Evolutionary conservation across 768 basidiomycete species (phyloP), one percentile per base, ranked within the genome.

Genomic region (Russula vinacea): DNA sequence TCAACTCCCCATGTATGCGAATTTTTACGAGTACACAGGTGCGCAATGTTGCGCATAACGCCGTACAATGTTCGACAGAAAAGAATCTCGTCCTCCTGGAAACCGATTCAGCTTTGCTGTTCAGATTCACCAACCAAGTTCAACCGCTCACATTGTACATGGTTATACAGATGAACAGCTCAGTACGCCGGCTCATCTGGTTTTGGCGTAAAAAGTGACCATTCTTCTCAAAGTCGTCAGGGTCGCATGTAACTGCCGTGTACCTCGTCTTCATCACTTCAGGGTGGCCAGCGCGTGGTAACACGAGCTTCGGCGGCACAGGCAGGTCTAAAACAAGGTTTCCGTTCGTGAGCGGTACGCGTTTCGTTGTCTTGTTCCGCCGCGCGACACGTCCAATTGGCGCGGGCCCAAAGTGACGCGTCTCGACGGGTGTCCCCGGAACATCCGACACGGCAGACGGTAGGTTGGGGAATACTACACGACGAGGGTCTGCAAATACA

Each of bases 1-100:
- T 96, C 94, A 4, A 86, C 84, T 3, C 96, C 96, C 96, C 96
- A 98, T 5, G 93, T 97, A 70, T 92, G 90, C 11, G 90, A 93
- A 64, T 89, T 89, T 72, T 91, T 92, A 35, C 96, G 84, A 24
- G 90, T 84, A 71, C 90, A 92, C 22, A 91, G 77, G 74, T 90
- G 88, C 7, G 87, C 80, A 52, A 91, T 90, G 71, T 91, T 92
- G 51, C 83, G 83, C 92, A 97, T 97, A 14, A 98, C 93, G 32
- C 96, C 96, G 73, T 95, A 90, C 76, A 98, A 79, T 9, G 96
- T 98, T 62, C 96, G 79, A 74, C 91, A 92, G 75, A 98, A 95
- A 11, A 97, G 78, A 10, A 93, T 78, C 70, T 98, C 95, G 70
- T 92, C 87, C 77, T 92, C 90, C 90, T 92, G 68, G 42, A 55